Percentiles rank a stretch among this genome's conserved stretches.
Conservation (phyloP, 768 basidiomycete genomes). For the Leccinum aurantiacum region DNA sequence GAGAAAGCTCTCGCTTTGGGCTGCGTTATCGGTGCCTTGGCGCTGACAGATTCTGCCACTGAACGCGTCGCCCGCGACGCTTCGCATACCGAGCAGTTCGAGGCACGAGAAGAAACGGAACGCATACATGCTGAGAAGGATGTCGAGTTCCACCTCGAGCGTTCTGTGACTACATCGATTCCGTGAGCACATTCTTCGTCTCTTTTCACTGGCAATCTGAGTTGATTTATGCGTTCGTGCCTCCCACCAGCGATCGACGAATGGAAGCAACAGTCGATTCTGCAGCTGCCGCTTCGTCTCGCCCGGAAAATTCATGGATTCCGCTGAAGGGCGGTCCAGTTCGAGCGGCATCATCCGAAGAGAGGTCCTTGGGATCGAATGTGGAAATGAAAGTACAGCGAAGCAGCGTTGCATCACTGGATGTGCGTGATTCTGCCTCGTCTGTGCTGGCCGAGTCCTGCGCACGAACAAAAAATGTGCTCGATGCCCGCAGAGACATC, state of each 20-base stretch:
- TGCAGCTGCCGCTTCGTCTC: background rate
- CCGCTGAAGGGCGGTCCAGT: background rate
- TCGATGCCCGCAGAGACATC: background rate
- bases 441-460: background rate
- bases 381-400: background rate
- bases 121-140: background rate
- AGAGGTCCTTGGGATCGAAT: background rate
- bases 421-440: background rate
- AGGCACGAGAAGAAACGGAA: background rate
- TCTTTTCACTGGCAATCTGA: background rate
- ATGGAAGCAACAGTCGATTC: background rate
- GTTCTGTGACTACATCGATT: background rate
- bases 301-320: background rate
- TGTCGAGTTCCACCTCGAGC: background rate
- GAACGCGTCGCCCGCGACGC: background rate
- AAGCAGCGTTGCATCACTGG: background rate
- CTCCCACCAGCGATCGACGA: background rate
- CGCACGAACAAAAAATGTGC: background rate
- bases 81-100: background rate
- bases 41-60: background rate
- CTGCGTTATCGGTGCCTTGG: background rate
- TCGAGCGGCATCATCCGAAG: background rate
- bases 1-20: background rate
- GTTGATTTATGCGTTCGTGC: background rate
- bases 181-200: background rate